phyloP scores from a whole-genome alignment of 768 basidiomycete species.

The Amyloporia xantha region DNA sequence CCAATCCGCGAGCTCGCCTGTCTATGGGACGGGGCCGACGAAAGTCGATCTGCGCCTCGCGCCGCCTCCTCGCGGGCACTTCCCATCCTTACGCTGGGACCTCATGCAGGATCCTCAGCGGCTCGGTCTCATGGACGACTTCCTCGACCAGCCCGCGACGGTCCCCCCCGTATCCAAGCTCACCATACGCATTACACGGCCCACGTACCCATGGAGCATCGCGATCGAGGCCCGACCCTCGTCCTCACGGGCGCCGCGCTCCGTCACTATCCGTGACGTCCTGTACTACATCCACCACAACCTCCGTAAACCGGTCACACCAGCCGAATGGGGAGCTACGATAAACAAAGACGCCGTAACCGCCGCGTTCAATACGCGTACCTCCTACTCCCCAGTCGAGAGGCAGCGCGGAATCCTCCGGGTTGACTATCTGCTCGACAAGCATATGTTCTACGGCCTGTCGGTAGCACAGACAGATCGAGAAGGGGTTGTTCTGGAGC shows the following conservation, averaged over 20 bases:
- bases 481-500: too few species aligned
- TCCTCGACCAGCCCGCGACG: not conserved
- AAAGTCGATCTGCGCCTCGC: not conserved
- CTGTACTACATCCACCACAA: not conserved
- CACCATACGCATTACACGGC: not conserved
- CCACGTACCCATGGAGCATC: not conserved
- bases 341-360: not conserved
- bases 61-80: not conserved
- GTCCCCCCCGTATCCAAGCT: not conserved
- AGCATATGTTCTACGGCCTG: not conserved
- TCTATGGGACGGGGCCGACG: too few species aligned
- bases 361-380: not conserved
- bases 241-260: too few species aligned
- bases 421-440: slow-evolving; percentile 1
- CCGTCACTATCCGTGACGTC: slow-evolving; percentile 1
- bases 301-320: not conserved
- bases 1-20: too few species aligned
- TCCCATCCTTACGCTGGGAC: not conserved
- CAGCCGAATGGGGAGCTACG: not conserved
- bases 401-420: not conserved
- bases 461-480: too few species aligned
- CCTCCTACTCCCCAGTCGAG: not conserved
- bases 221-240: not conserved
- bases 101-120: not conserved
- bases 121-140: not conserved